A percentile compares a stretch with the other conserved stretches of the same genome.
Conservation (phyloP, 768 basidiomycete species). For the Lyophyllum atratum region DNA sequence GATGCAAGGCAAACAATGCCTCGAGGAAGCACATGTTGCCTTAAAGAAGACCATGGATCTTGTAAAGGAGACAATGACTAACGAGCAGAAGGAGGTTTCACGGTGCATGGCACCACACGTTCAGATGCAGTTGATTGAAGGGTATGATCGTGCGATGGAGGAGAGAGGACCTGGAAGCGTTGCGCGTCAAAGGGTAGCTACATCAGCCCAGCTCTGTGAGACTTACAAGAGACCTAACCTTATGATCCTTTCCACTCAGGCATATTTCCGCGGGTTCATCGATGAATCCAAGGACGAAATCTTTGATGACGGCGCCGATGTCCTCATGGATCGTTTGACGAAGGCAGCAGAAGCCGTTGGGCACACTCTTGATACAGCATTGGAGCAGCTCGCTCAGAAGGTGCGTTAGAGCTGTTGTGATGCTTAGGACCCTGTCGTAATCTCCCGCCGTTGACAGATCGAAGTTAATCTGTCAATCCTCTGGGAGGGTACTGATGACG, state of each 20-base stretch:
- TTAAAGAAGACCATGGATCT: conserved; percentile 48
- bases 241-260: conserved; percentile 28
- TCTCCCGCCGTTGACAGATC: conserved; percentile 28
- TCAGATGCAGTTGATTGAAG: conserved; percentile 48
- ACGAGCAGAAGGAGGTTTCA: conserved; percentile 61
- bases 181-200: conserved; percentile 62
- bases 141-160: conserved; percentile 55
- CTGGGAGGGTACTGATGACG: conserved; percentile 57
- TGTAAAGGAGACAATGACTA: conserved; percentile 51
- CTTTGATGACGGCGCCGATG: conserved; percentile 54
- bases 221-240: background rate
- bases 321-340: conserved; percentile 47
- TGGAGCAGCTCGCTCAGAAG: conserved; percentile 57
- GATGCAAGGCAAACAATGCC: conserved; percentile 51
- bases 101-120: conserved; percentile 59
- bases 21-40: conserved; percentile 52
- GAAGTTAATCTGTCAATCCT: conserved; percentile 60
- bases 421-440: conserved; percentile 13
- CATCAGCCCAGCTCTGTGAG: background rate
- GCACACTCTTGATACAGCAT: conserved; percentile 43
- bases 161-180: conserved; percentile 59
- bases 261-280: conserved; percentile 49
- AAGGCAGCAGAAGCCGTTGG: conserved; percentile 52
- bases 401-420: conserved; percentile 26
- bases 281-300: conserved; percentile 45